phyloP scores from a whole-genome alignment of 352 stramenopile species.

The Pythium rishiriense region DNA sequence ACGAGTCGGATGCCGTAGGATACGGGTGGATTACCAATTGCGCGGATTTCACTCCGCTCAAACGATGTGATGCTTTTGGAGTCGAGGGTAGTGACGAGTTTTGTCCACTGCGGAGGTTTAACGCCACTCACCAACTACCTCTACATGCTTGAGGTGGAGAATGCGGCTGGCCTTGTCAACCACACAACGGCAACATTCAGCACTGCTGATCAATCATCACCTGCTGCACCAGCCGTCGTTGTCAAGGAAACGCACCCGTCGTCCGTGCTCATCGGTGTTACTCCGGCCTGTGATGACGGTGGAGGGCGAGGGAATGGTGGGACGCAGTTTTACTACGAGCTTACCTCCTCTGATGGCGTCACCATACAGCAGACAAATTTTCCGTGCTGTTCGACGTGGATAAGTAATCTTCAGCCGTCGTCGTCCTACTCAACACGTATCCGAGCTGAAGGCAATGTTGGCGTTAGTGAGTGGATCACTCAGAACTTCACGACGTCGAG shows the following conservation, averaged over 20 bases:
- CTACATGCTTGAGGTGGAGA: slow-evolving; percentile 53
- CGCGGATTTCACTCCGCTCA: slow-evolving; percentile 33
- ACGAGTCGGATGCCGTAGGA: slow-evolving; percentile 28
- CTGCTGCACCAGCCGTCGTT: slow-evolving; percentile 19
- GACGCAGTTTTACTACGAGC: slow-evolving; percentile 22
- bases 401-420: slow-evolving; percentile 25
- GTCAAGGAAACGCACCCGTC: slow-evolving; percentile 12
- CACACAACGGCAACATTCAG: slow-evolving; percentile 29
- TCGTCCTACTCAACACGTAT: slow-evolving; percentile 33
- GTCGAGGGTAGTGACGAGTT: slow-evolving; percentile 24
- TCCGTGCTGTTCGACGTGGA: slow-evolving; percentile 15
- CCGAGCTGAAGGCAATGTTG: slow-evolving; percentile 20
- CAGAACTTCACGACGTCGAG: slow-evolving; percentile 32
- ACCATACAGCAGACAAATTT: slow-evolving; percentile 7
- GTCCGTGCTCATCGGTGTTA: slow-evolving; percentile 24
- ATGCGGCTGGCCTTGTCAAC: slow-evolving; percentile 33
- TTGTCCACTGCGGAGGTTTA: slow-evolving; percentile 39
- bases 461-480: slow-evolving; percentile 32
- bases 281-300: slow-evolving; percentile 37
- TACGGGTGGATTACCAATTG: slow-evolving; percentile 40
- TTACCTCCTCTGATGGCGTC: slow-evolving; percentile 14
- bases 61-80: slow-evolving; percentile 35
- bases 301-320: slow-evolving; percentile 11
- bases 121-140: slow-evolving; percentile 27
- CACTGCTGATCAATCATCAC: slow-evolving; percentile 20